A percentile compares a stretch with the other conserved stretches of the same genome.
Evolutionary conservation across 768 basidiomycete species (phyloP).

Genomic region (Trametes coccinea): DNA sequence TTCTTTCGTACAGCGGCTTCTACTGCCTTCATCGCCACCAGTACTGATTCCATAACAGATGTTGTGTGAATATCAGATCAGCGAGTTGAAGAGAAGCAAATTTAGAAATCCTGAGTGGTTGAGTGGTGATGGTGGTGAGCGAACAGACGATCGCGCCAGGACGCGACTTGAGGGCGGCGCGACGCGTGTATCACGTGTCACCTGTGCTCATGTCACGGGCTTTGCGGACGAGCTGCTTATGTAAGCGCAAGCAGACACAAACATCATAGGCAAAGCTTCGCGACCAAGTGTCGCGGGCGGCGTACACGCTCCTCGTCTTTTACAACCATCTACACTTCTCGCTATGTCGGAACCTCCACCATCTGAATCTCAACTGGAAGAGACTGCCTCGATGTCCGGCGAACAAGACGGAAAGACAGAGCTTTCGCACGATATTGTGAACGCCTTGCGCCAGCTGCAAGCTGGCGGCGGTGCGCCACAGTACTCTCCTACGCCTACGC

Average conservation of each 20-base stretch:
- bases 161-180: neutral
- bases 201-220: no score
- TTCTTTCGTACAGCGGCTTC: constrained; percentile 32
- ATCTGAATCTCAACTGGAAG: neutral
- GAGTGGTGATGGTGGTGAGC: neutral
- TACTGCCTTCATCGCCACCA: constrained; percentile 35
- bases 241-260: constrained; percentile 12
- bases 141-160: neutral
- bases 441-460: constrained; percentile 37
- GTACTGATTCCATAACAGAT: constrained; percentile 23
- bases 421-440: constrained; percentile 40
- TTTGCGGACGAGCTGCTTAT: neutral
- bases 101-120: neutral
- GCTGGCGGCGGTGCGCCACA: constrained; percentile 18
- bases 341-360: constrained; percentile 16
- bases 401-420: constrained; percentile 32
- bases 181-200: neutral
- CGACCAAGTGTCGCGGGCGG: neutral
- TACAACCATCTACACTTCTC: constrained; percentile 1
- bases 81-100: no score
- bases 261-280: constrained; percentile 3
- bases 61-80: no score
- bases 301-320: neutral
- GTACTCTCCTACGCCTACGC: constrained; percentile 18
- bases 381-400: neutral